Base-by-base conservation (phyloP, 2,329 filamentous ascomycete species). In the Arthrobotrys entomopaga region DNA sequence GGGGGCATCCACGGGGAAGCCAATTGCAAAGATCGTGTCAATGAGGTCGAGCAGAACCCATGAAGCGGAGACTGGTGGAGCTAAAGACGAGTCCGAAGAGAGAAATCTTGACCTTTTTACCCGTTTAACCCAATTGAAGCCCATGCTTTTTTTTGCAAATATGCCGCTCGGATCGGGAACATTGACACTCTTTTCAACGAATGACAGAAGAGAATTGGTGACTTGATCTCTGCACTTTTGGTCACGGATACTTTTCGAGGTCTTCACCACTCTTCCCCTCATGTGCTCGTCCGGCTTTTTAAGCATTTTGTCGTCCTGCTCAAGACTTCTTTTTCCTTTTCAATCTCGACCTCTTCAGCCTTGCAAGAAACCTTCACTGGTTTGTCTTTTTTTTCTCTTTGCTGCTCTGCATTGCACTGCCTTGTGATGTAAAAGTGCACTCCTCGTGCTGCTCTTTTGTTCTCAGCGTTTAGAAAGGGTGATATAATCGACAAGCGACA, bases 91-190 rank as follows among this genome's bases (percentile, higher is more conserved):
- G n/a, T 19, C 16, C 6, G 34, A 13, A 46, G 5, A 5, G 11
- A 46, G 16, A n/a, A 20, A n/a, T n/a, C 29, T 13, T 38, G 15
- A 29, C 42, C 42, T 26, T n/a, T 13, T 52, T 46, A 20, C 49
- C 19, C 29, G 29, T 34, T 34, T 34, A 34, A 34, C 29, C 29
- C 29, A 34, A 10, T 34, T 34, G 10, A 34, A 8, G 29, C 29
- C 29, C 29, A 34, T 34, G 29, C 10, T 8, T 34, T 10, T 34
- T 8, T 34, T 10, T 34, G 6, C 29, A 34, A 34, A 34, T 34
- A 34, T 40, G 6, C 65, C 65, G 65, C 65, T 69, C 56, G 65
- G 56, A 56, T 69, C 56, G 60, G 65, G 65, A 57, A 69, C 65
- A 34, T 34, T 34, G 10, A 7, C 29, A 34, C 29, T 34, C 7